phyloP scores from a whole-genome alignment of 768 basidiomycete genomes.

The Macrolepiota dolichaula region DNA sequence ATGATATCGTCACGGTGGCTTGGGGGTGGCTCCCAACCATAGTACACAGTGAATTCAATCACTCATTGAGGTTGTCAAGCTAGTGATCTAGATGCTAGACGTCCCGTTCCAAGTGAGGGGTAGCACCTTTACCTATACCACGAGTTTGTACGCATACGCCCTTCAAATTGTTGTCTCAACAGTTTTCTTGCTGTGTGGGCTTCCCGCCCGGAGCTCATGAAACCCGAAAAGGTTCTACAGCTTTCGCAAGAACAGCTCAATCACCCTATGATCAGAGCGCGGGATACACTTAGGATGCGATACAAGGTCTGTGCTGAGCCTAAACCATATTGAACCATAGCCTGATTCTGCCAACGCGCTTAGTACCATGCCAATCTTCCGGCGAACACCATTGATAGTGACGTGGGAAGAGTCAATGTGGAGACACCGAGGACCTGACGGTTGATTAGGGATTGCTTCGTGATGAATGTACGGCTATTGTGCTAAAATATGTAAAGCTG shows the following conservation, averaged over 20 bases:
- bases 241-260: slow-evolving; percentile 31
- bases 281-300: slow-evolving; percentile 36
- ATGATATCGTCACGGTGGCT: slow-evolving; percentile 36
- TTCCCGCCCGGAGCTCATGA: slow-evolving; percentile 25
- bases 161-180: slow-evolving; percentile 22
- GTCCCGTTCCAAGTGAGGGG: background rate
- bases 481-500: no score
- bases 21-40: slow-evolving; percentile 43
- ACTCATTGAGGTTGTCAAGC: slow-evolving; percentile 34
- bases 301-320: slow-evolving; percentile 27
- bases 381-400: no score
- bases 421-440: no score
- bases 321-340: slow-evolving; percentile 26
- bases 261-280: slow-evolving; percentile 29
- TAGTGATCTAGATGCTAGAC: background rate
- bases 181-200: slow-evolving; percentile 28
- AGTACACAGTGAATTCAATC: slow-evolving; percentile 42
- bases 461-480: no score
- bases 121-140: slow-evolving; percentile 24
- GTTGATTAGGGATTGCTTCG: no score
- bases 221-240: slow-evolving; percentile 36
- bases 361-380: no score
- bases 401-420: no score
- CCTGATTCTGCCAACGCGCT: no score
- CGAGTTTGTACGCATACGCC: slow-evolving; percentile 30